Evolutionary conservation across 2,329 filamentous ascomycete genomes (phyloP).

Genomic region (Trichoderma atrobrunneum): DNA sequence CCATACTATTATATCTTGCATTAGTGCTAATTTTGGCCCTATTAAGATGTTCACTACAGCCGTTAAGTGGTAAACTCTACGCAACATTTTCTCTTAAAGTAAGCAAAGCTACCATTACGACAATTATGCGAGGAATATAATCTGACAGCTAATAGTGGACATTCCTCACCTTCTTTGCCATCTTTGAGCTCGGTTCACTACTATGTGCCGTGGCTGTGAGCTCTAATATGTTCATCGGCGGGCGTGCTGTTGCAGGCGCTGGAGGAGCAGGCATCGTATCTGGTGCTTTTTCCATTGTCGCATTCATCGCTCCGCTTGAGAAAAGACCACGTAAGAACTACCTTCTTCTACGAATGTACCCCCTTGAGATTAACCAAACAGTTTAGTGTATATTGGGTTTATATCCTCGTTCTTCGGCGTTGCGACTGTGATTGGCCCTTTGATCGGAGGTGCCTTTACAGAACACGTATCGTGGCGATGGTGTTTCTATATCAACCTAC

Average conservation of each 20-base stretch:
- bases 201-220: neutral
- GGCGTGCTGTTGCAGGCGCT: neutral
- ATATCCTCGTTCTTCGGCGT: neutral
- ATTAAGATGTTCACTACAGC: neutral
- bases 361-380: neutral
- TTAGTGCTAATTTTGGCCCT: neutral
- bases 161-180: neutral
- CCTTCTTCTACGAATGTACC: neutral
- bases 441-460: slow-evolving; percentile 38
- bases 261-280: neutral
- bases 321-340: neutral
- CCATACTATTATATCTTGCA: neutral
- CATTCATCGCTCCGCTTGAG: neutral
- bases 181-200: neutral
- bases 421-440: slow-evolving; percentile 27
- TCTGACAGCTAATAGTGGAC: neutral
- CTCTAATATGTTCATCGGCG: neutral
- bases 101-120: neutral
- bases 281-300: neutral
- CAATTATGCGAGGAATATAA: neutral
- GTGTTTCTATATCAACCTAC: slow-evolving; percentile 42
- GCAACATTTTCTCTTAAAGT: neutral
- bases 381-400: neutral
- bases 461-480: slow-evolving; percentile 39
- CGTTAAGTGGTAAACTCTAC: neutral